Evolutionary conservation across 768 basidiomycete genomes (phyloP).

Genomic region (Paxillus involutus): DNA sequence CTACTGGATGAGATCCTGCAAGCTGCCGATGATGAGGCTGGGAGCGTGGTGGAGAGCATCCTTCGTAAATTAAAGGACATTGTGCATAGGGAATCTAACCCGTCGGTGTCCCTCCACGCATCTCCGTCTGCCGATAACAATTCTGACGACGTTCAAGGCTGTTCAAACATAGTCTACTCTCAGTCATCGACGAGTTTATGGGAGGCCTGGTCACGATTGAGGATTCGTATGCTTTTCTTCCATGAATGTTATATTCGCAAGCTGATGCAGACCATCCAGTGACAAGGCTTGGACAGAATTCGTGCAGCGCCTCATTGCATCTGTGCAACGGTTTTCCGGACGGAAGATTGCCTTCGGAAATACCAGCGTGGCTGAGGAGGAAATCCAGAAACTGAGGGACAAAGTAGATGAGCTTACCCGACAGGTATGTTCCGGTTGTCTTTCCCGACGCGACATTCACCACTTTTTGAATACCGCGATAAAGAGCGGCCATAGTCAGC

Average conservation of each 20-base stretch:
- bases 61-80: constrained; percentile 55
- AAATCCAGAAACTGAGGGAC: constrained; percentile 56
- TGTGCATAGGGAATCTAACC: constrained; percentile 56
- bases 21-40: constrained; percentile 47
- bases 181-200: constrained; percentile 63
- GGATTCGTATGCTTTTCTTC: constrained; percentile 52
- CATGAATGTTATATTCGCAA: constrained; percentile 1
- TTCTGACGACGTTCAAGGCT: constrained; percentile 41
- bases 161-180: constrained; percentile 58
- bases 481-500: not conserved
- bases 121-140: not conserved
- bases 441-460: not conserved
- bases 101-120: constrained; percentile 42
- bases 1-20: constrained; percentile 61
- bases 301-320: constrained; percentile 56
- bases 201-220: constrained; percentile 58
- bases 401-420: constrained; percentile 64
- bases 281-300: constrained; percentile 65
- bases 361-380: constrained; percentile 48
- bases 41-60: constrained; percentile 50
- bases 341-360: constrained; percentile 56
- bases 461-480: constrained; percentile 6
- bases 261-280: constrained; percentile 37
- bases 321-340: constrained; percentile 68
- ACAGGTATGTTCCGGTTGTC: constrained; percentile 47